These are phyloP conservation scores for Hymenoscyphus fructigenus DNA, from an alignment of 2,329 filamentous ascomycete species.

Conservation along the genomic window DNA sequence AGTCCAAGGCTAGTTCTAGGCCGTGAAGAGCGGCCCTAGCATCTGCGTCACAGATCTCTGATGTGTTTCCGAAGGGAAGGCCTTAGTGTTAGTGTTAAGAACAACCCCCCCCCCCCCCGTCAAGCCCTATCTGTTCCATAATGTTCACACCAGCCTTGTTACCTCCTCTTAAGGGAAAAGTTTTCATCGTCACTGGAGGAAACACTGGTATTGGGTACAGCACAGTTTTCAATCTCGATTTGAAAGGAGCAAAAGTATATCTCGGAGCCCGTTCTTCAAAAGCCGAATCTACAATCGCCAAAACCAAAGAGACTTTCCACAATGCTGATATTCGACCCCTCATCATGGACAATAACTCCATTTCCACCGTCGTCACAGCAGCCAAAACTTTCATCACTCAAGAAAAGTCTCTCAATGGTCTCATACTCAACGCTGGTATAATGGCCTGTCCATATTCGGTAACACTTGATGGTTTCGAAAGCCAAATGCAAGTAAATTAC, in stretches of 20 bases:
- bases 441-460: slow-evolving; percentile 40
- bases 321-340: slow-evolving; percentile 45
- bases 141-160: slow-evolving; percentile 32
- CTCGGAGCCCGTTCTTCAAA: slow-evolving; percentile 45
- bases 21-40: no score
- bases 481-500: slow-evolving; percentile 39
- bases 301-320: slow-evolving; percentile 39
- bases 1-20: no score
- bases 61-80: no score
- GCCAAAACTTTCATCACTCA: slow-evolving; percentile 32
- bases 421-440: slow-evolving; percentile 48
- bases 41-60: no score
- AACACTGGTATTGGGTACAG: slow-evolving; percentile 44
- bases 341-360: slow-evolving; percentile 29
- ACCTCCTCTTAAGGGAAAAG: slow-evolving; percentile 41
- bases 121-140: background rate
- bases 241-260: slow-evolving; percentile 49
- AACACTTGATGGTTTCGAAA: slow-evolving; percentile 38
- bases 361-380: slow-evolving; percentile 33
- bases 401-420: slow-evolving; percentile 39
- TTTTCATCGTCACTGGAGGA: slow-evolving; percentile 44
- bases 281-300: slow-evolving; percentile 40
- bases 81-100: no score
- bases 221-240: slow-evolving; percentile 49
- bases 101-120: no score